These are phyloP conservation scores for Phytophthora tubulina DNA, from an alignment of 352 stramenopile genomes.

Conservation along the genomic window DNA sequence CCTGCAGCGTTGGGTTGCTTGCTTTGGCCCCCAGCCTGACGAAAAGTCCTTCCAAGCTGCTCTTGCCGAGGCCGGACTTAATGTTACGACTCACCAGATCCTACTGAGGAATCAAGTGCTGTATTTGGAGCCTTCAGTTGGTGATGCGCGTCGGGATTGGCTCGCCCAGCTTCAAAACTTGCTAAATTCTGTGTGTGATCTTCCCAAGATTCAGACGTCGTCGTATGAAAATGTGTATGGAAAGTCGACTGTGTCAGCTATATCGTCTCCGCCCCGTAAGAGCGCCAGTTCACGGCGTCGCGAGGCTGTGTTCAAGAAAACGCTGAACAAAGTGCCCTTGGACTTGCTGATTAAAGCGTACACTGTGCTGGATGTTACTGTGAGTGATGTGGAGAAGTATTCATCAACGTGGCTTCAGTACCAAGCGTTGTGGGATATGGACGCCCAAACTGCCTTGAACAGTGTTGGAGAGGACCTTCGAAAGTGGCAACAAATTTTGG, in stretches of 20 bases:
- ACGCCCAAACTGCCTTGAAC: slow-evolving; percentile 94
- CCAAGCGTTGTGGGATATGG: slow-evolving; percentile 99
- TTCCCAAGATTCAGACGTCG: slow-evolving; percentile 91
- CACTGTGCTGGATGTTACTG: slow-evolving; percentile 72
- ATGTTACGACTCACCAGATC: slow-evolving; percentile 91
- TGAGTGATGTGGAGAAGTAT: slow-evolving; percentile 93
- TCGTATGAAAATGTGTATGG: slow-evolving; percentile 91
- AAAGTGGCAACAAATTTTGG: slow-evolving; percentile 97
- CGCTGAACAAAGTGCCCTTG: slow-evolving; percentile 61
- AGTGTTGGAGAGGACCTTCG: slow-evolving; percentile 94
- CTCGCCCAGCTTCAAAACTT: slow-evolving; percentile 94
- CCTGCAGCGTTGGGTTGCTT: slow-evolving; percentile 77
- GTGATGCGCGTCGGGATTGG: slow-evolving; percentile 90
- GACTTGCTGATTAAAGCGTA: slow-evolving; percentile 85
- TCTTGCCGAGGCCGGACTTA: slow-evolving; percentile 57
- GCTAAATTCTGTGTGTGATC: slow-evolving; percentile 94
- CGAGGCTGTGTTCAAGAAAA: slow-evolving; percentile 80
- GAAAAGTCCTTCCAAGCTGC: slow-evolving; percentile 66
- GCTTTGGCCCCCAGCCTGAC: slow-evolving; percentile 69
- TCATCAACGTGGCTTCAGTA: slow-evolving; percentile 98
- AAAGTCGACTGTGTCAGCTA: slow-evolving; percentile 64
- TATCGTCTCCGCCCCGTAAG: slow-evolving; percentile 73
- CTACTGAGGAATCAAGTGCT: slow-evolving; percentile 97
- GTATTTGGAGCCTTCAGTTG: slow-evolving; percentile 95
- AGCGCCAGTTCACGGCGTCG: slow-evolving; percentile 63